A percentile compares a stretch with the other conserved stretches of the same genome.
These are phyloP conservation scores for Tolypocladium nubicola DNA, from an alignment of 2,329 filamentous ascomycete genomes.

Conservation along the genomic window DNA sequence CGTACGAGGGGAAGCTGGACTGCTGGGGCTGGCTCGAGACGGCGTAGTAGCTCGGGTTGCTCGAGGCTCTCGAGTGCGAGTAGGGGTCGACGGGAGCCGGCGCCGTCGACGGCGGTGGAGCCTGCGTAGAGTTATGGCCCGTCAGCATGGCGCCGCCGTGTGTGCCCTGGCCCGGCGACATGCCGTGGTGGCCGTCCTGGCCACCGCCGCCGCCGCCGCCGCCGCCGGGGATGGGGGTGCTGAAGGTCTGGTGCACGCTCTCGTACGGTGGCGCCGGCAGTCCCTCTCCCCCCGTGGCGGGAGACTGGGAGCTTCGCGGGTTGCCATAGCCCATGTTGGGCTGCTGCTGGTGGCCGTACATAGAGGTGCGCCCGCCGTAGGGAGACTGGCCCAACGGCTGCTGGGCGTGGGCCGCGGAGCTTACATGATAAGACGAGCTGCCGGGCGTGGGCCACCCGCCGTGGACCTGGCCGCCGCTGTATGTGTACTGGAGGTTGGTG, in stretches of 20 bases:
- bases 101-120: constrained; percentile 37
- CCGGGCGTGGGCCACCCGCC: constrained; percentile 50
- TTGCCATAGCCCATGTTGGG: constrained; percentile 32
- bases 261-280: constrained; percentile 60
- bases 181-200: constrained; percentile 18
- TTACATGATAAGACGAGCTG: constrained; percentile 38
- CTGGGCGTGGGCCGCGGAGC: constrained; percentile 26
- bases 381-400: constrained; percentile 15
- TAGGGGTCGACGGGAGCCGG: constrained; percentile 50
- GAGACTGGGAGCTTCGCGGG: constrained; percentile 28
- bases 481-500: constrained; percentile 35
- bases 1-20: constrained; percentile 32
- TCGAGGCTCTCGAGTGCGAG: constrained; percentile 36
- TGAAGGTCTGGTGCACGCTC: constrained; percentile 54
- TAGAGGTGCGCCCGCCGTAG: constrained; percentile 15
- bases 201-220: constrained; percentile 34
- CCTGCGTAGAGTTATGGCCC: constrained; percentile 26
- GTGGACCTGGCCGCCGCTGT: constrained; percentile 36
- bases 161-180: constrained; percentile 18
- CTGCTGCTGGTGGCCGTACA: constrained; percentile 41
- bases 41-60: constrained; percentile 53
- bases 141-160: constrained; percentile 13
- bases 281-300: constrained; percentile 46
- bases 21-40: constrained; percentile 37
- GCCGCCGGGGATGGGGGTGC: constrained; percentile 40